Conservation (phyloP, 805 yeast genomes). For the Wickerhamiella dianesei region DNA sequence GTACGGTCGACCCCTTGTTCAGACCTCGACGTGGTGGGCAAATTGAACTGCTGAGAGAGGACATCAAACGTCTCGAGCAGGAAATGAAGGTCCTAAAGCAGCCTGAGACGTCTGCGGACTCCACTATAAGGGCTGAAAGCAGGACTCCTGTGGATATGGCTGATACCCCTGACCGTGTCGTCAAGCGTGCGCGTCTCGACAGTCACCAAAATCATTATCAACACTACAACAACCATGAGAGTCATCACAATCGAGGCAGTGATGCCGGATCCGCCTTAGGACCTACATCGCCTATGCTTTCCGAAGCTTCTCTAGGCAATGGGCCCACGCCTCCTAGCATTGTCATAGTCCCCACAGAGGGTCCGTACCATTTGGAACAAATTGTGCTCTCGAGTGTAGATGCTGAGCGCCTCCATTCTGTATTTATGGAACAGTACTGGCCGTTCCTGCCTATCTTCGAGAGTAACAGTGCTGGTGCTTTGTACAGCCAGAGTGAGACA, state of each 20-base stretch:
- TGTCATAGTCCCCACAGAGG: conserved; percentile 10
- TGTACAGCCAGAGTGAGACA: conserved; percentile 70
- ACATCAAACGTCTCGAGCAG: conserved; percentile 64
- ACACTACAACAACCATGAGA: neutral
- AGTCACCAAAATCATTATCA: neutral
- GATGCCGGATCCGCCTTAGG: too few relatives aligned
- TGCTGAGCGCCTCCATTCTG: conserved; percentile 59
- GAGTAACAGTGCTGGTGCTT: conserved; percentile 55
- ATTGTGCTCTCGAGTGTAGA: conserved; percentile 51
- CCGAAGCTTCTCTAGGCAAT: conserved; percentile 1
- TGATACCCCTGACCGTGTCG: neutral
- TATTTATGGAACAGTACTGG: conserved; percentile 51
- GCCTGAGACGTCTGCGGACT: conserved; percentile 33
- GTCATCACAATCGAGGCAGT: too few relatives aligned
- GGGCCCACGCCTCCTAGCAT: neutral
- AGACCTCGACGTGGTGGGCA: conserved; percentile 88
- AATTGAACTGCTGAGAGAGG: conserved; percentile 68
- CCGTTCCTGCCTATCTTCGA: conserved; percentile 72
- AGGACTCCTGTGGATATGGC: neutral
- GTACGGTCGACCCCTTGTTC: conserved; percentile 85
- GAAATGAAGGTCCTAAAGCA: conserved; percentile 51
- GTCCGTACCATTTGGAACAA: conserved; percentile 41
- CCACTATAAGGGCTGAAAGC: neutral
- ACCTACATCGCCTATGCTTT: conserved; percentile 2
- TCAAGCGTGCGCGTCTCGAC: neutral